Evolutionary conservation across 2,329 filamentous ascomycete species (phyloP), one percentile per base, ranked within the genome.

Genomic region (Fusarium tanahbumbuense): DNA sequence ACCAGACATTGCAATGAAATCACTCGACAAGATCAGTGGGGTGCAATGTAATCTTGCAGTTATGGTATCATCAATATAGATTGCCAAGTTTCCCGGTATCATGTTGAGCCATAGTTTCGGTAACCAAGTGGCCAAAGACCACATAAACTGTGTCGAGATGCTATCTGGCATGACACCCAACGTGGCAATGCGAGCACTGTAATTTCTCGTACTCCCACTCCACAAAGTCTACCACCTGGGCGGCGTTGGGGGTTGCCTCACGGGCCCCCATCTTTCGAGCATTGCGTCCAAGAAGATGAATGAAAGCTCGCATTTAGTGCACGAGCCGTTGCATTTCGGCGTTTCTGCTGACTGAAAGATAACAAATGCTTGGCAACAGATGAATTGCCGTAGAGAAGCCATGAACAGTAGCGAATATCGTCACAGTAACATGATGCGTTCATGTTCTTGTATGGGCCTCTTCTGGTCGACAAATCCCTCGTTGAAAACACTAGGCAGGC

Each of bases 41-140:
- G 63, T n/a, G 42, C 28, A 34, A 27, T 49, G 20, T 20, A 53
- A 53, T 53, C 49, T 53, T 20, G 34, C 49, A 53, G 49, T 37
- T 27, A 23, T 25, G 25, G 60, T 57, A 49, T 55, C 41, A 67
- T 46, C n/a, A 42, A 70, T 40, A 52, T 22, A 55, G 40, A 55
- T 49, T 60, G 52, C 52, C 52, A 67, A 53, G 56, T 16, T 64
- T 25, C 34, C 42, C 45, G 28, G 40, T 30, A 22, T 60, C 37
- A 48, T n/a, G 23, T 47, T 56, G 64, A 71, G 44, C 54, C 55
- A 68, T 25, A 34, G 44, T 45, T 52, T 65, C 54, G 64, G 63
- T 57, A 63, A 48, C 41, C 23, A 52, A 44, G 41, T 23, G 22
- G 20, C 15, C 41, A 59, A 28, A 44, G 54, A 7, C 20, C 10